Evolutionary conservation across 768 basidiomycete genomes (phyloP), one percentile per base, ranked within the genome.

Genomic region (Lactarius sanguifluus): DNA sequence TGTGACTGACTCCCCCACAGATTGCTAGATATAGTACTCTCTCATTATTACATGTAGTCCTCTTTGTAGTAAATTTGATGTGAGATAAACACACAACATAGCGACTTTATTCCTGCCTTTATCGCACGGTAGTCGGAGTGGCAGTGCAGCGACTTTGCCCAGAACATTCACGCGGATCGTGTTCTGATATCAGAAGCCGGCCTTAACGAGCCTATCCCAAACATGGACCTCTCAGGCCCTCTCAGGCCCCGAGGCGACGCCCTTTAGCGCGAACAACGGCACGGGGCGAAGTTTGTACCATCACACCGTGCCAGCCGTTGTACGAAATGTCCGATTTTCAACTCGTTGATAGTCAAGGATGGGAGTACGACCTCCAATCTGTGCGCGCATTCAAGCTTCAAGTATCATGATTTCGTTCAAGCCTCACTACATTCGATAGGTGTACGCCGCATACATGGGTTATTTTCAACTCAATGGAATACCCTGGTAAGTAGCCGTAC

Each of bases 331-430:
- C 86, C 38, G 86, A 90, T 74, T 90, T 90, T 74, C 85, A 85
- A 25, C 77, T 90, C 25, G 91, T 91, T 52, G 87, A 90, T 68
- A 88, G 88, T 20, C 81, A 80, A 66, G 90, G 89, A 25, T 93
- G 91, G 91, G 86, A 89, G 72, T 90, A 86, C 70, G 90, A 92
- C 75, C 81, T 91, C 6, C 88, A 90, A 71, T 90, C 89, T 57
- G 90, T 92, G 68, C 64, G 86, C 79, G 12, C 66, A n/a, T 36
- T 58, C 62, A 55, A 23, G 28, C 45, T 36, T 57, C 62, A 55
- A 23, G 28, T 45, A 36, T 40, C 61, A 61, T 66, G 18, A 55
- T 45, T 28, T 59, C 28, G 34, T 59, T 34, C 28, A 43, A 5
- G n/a, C 45, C 34, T 63, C 59, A 36, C n/a, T 34, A 32, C 45